Evolutionary conservation across 306 rosid species (phyloP).

Genomic region (Astragalus glycyphyllos): DNA sequence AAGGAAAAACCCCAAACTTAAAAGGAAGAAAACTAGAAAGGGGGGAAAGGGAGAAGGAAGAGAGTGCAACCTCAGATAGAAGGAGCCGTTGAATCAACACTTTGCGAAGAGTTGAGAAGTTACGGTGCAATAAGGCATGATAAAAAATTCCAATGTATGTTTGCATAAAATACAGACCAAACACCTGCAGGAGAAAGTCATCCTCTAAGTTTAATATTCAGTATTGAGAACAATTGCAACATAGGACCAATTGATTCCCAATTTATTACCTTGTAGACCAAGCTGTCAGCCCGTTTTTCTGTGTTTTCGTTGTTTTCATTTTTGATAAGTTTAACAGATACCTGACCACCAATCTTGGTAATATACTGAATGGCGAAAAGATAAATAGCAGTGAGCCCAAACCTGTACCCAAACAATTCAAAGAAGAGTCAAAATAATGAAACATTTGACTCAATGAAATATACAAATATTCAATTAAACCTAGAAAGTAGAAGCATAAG

Average conservation of each 20-base stretch:
- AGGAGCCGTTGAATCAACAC: conserved; percentile 92
- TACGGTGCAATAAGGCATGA: conserved; percentile 92
- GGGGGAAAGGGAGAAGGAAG: conserved; percentile 5
- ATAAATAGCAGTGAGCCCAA: conserved; percentile 82
- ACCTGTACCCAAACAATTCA: conserved; percentile 57
- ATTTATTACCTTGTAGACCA: conserved; percentile 86
- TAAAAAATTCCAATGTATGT: conserved; percentile 96
- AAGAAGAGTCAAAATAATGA: conserved; percentile 35
- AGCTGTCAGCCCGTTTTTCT: conserved; percentile 92
- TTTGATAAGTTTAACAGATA: conserved; percentile 83
- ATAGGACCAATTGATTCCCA: conserved; percentile 6
- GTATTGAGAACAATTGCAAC: not conserved
- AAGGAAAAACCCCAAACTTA: conserved; percentile 28
- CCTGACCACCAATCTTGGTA: conserved; percentile 75
- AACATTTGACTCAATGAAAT: conserved; percentile 9
- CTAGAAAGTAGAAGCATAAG: conserved; percentile 32
- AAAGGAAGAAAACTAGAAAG: conserved; percentile 22
- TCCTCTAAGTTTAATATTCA: conserved; percentile 39
- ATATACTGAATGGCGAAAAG: conserved; percentile 83
- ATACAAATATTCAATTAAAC: conserved; percentile 31
- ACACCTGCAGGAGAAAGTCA: conserved; percentile 67
- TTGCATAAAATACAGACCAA: conserved; percentile 98
- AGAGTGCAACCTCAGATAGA: conserved; percentile 76
- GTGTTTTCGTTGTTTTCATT: conserved; percentile 79
- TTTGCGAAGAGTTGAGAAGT: conserved; percentile 84